These are phyloP conservation scores for Suillus decipiens DNA, from an alignment of 768 basidiomycete genomes.

Conservation along the genomic window DNA sequence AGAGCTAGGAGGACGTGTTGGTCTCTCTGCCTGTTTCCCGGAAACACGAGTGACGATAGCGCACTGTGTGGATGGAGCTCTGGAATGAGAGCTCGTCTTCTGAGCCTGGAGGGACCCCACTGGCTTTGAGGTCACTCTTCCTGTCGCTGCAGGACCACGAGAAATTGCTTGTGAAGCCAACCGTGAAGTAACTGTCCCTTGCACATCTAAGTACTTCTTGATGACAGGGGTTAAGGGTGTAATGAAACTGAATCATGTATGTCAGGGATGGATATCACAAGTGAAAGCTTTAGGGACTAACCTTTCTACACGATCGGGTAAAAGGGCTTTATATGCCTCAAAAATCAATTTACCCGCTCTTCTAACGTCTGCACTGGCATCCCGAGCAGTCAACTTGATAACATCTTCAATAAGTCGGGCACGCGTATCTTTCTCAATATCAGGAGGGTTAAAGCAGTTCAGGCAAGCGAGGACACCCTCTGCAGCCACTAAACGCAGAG, in stretches of 20 bases:
- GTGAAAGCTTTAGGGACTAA: slow-evolving; percentile 32
- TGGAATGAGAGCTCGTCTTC: slow-evolving; percentile 4
- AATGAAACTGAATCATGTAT: slow-evolving; percentile 54
- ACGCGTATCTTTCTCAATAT: slow-evolving; percentile 68
- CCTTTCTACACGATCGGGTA: slow-evolving; percentile 71
- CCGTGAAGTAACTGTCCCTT: slow-evolving; percentile 11
- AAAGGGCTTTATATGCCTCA: slow-evolving; percentile 69
- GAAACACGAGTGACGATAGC: not conserved
- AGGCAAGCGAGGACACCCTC: slow-evolving; percentile 68
- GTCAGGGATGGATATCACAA: slow-evolving; percentile 11
- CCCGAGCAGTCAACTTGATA: slow-evolving; percentile 66
- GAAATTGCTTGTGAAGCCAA: not conserved
- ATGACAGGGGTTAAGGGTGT: slow-evolving; percentile 74
- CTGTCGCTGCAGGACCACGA: not conserved
- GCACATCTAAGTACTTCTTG: slow-evolving; percentile 72
- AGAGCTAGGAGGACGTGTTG: not conserved
- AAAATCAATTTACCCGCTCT: slow-evolving; percentile 71
- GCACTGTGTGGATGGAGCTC: not conserved
- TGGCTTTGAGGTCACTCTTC: not conserved
- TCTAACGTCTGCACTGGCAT: slow-evolving; percentile 76
- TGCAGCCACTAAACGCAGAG: slow-evolving; percentile 62
- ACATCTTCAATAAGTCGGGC: slow-evolving; percentile 69
- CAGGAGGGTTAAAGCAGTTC: slow-evolving; percentile 78
- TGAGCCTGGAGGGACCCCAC: not conserved
- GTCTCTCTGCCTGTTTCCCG: not conserved